These are phyloP conservation scores for Exidia glandulosa DNA, from an alignment of 768 basidiomycete species.

Conservation along the genomic window DNA sequence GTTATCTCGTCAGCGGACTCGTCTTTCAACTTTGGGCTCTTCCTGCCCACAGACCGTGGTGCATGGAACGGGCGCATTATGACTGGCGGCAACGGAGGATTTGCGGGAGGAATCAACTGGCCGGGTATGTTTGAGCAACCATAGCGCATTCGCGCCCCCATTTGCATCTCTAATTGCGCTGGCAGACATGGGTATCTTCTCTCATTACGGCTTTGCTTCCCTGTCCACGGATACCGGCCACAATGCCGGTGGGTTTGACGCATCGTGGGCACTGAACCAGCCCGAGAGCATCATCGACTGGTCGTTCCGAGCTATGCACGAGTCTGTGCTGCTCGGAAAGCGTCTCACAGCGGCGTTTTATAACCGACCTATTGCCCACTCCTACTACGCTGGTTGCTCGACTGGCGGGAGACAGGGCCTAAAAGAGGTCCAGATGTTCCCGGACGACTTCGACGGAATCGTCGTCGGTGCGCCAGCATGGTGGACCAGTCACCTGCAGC, in stretches of 20 bases:
- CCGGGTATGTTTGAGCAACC: too few relatives aligned
- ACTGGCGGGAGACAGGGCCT: slow-evolving; percentile 22
- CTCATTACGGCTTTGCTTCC: neutral
- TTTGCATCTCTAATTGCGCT: too few relatives aligned
- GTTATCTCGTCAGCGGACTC: neutral
- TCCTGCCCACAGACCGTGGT: neutral
- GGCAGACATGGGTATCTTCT: neutral
- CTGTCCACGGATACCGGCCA: neutral
- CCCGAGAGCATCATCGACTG: slow-evolving; percentile 20
- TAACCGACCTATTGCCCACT: slow-evolving; percentile 10
- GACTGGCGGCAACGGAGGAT: neutral
- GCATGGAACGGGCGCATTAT: neutral
- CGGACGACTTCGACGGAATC: slow-evolving; percentile 23
- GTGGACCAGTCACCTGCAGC: neutral
- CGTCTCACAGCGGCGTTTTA: slow-evolving; percentile 18
- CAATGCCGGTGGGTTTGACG: neutral
- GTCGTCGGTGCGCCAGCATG: slow-evolving; percentile 22
- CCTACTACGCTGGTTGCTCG: slow-evolving; percentile 22
- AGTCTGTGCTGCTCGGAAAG: slow-evolving; percentile 16
- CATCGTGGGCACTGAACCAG: slow-evolving; percentile 4
- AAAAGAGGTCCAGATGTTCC: slow-evolving; percentile 16
- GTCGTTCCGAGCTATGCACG: slow-evolving; percentile 18
- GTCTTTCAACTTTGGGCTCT: neutral
- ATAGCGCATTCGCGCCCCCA: too few relatives aligned
- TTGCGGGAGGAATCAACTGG: neutral